A percentile compares a stretch with the other conserved stretches of the same genome.
Evolutionary conservation across 352 stramenopile species (phyloP).

Genomic region (Phytophthora hibernalis): DNA sequence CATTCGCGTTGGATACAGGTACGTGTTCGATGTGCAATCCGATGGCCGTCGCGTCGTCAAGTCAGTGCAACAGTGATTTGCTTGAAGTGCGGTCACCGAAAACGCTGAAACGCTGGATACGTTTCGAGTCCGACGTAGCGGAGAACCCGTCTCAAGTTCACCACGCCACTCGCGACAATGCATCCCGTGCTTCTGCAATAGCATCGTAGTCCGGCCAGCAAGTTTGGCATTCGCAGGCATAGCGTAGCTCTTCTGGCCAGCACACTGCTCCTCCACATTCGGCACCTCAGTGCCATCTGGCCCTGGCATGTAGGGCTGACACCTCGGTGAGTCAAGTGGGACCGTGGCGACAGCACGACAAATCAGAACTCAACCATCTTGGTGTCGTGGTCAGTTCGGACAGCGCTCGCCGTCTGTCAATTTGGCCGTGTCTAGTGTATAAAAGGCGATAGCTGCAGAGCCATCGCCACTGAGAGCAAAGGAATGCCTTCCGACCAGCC

Average conservation of each 20-base stretch:
- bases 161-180: background rate
- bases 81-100: conserved; percentile 28
- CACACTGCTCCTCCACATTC: conserved; percentile 2
- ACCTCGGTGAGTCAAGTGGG: conserved; percentile 30
- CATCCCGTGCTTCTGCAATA: conserved; percentile 13
- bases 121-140: conserved; percentile 8
- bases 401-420: conserved; percentile 13
- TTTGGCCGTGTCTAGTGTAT: conserved; percentile 15
- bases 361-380: conserved; percentile 35
- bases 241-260: conserved; percentile 17
- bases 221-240: background rate
- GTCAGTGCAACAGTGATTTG: conserved; percentile 14
- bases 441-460: conserved; percentile 29
- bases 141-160: conserved; percentile 14
- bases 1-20: conserved; percentile 8
- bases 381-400: conserved; percentile 12
- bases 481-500: conserved; percentile 12
- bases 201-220: conserved; percentile 5
- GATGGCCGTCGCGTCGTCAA: conserved; percentile 24
- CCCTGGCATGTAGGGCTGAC: conserved; percentile 15
- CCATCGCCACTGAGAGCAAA: conserved; percentile 14
- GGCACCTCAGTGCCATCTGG: conserved; percentile 34
- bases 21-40: conserved; percentile 21
- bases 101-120: conserved; percentile 21
- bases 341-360: conserved; percentile 25